phyloP scores from a whole-genome alignment of 169 alveolate species.

The Perkinsus olseni region DNA sequence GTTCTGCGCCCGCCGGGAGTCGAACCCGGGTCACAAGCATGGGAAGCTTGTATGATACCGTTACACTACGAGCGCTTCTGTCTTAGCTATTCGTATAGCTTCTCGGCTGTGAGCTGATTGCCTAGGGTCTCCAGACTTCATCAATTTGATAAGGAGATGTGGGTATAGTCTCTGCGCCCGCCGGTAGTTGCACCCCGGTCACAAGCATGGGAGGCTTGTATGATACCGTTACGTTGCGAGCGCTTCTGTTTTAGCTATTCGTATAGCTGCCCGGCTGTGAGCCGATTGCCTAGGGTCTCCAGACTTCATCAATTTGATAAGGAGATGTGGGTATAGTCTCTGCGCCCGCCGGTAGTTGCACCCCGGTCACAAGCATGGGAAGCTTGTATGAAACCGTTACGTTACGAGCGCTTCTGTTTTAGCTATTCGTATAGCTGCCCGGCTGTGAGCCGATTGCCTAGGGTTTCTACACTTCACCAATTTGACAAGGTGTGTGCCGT shows the following conservation, averaged over 20 bases:
- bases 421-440: background rate
- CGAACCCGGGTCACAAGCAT: background rate
- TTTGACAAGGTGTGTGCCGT: too few species aligned
- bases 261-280: too few species aligned
- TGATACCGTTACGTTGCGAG: too few species aligned
- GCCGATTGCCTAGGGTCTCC: too few species aligned
- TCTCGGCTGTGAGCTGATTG: background rate
- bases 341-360: background rate
- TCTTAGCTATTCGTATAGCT: background rate
- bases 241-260: too few species aligned
- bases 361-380: conserved; percentile 1
- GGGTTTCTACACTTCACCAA: too few species aligned
- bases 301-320: too few species aligned
- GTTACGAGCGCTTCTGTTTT: background rate
- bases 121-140: background rate
- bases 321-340: too few species aligned
- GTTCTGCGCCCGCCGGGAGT: background rate
- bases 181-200: too few species aligned
- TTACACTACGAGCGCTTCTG: background rate
- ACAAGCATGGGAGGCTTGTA: too few species aligned
- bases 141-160: background rate
- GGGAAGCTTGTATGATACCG: background rate
- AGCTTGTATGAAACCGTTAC: background rate
- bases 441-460: too few species aligned
- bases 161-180: too few species aligned